phyloP scores from a whole-genome alignment of 495 filamentous ascomycete genomes.

The Penicillium arizonense region DNA sequence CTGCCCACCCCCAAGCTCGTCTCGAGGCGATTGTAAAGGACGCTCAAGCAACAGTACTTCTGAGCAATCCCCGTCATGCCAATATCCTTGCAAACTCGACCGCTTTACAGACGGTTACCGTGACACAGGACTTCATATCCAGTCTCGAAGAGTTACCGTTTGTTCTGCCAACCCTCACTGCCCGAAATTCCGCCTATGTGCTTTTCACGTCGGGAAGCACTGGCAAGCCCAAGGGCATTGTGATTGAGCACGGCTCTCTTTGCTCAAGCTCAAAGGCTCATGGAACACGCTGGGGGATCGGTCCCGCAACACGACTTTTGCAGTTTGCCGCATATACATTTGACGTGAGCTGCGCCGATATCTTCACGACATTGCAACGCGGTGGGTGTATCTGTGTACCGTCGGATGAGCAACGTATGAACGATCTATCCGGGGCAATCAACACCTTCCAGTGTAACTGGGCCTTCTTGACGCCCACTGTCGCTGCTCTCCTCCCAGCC shows the following conservation, averaged over 20 bases:
- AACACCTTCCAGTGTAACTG: constrained; percentile 26
- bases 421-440: constrained; percentile 21
- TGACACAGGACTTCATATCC: not conserved
- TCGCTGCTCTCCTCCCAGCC: constrained; percentile 27
- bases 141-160: not conserved
- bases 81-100: not conserved
- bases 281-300: constrained; percentile 20
- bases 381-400: constrained; percentile 44
- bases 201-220: constrained; percentile 44
- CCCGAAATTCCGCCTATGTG: constrained; percentile 26
- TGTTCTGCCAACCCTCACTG: not conserved
- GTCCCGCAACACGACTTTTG: constrained; percentile 3
- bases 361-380: constrained; percentile 29
- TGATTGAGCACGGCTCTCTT: constrained; percentile 20
- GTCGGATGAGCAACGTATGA: constrained; percentile 21
- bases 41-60: constrained; percentile 14
- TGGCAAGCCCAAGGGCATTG: constrained; percentile 41
- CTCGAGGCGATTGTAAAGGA: constrained; percentile 21
- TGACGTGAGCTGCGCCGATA: constrained; percentile 32
- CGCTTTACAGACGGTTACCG: not conserved
- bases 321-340: constrained; percentile 32
- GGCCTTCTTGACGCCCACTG: constrained; percentile 33
- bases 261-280: constrained; percentile 8
- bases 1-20: constrained; percentile 29
- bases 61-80: constrained; percentile 3